These are phyloP conservation scores for Grosmannia serpens DNA, from an alignment of 2,329 filamentous ascomycete genomes.

Conservation along the genomic window DNA sequence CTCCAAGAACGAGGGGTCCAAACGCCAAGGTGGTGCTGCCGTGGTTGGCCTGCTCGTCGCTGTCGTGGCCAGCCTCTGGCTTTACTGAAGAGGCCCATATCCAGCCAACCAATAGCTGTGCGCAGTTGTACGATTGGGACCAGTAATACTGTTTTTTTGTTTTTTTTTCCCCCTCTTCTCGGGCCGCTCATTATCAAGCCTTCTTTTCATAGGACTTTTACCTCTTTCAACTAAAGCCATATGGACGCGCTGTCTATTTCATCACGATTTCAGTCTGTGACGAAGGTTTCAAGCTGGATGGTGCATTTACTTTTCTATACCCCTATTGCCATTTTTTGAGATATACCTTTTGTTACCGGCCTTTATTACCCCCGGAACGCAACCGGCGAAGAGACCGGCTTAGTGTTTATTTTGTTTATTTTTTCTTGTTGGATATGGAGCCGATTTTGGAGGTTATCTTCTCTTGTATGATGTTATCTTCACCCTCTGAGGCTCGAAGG, in stretches of 20 bases:
- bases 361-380: neutral
- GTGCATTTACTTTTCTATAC: neutral
- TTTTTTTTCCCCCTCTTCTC: neutral
- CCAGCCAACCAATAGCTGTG: too few species aligned
- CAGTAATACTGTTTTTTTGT: neutral
- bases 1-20: constrained; percentile 27
- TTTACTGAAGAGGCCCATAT: constrained; percentile 24
- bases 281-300: neutral
- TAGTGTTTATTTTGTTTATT: constrained; percentile 4
- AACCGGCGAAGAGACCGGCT: neutral
- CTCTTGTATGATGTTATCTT: neutral
- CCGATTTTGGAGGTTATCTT: neutral
- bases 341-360: neutral
- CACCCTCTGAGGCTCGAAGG: neutral
- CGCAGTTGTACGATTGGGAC: neutral
- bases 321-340: neutral
- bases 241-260: neutral
- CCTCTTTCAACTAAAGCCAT: neutral
- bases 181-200: neutral
- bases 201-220: neutral
- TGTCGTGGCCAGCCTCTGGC: constrained; percentile 39
- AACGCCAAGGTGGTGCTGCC: constrained; percentile 35
- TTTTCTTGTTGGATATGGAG: neutral
- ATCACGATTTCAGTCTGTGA: neutral
- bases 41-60: constrained; percentile 44